Evolutionary conservation across 345 rosid genomes (phyloP).

Genomic region (Punica granatum): DNA sequence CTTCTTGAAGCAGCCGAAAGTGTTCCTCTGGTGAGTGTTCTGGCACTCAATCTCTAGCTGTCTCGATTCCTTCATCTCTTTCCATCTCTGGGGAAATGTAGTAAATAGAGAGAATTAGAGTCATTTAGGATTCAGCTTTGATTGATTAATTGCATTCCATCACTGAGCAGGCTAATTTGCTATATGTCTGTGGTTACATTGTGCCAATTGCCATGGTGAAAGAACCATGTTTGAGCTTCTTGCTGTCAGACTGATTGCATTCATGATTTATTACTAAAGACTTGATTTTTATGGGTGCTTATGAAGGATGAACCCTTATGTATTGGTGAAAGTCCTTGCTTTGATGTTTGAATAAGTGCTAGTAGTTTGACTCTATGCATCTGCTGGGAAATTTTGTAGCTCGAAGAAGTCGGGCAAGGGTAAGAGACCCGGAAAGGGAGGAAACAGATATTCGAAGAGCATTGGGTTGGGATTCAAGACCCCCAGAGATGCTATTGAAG

Average conservation of each 20-base stretch:
- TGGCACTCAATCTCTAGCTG: not conserved
- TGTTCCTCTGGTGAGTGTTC: conserved; percentile 47
- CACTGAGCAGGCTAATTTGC: too few relatives aligned
- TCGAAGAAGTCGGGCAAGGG: conserved; percentile 80
- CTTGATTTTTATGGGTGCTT: too few relatives aligned
- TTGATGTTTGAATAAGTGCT: not conserved
- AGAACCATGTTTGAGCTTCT: too few relatives aligned
- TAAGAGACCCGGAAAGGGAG: conserved; percentile 94
- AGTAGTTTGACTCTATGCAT: not conserved
- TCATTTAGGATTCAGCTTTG: too few relatives aligned
- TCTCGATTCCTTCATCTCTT: not conserved
- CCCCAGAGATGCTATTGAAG: conserved; percentile 85
- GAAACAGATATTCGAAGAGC: conserved; percentile 85
- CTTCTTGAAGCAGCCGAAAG: conserved; percentile 74
- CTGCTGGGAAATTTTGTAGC: conserved; percentile 23
- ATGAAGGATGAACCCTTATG: not conserved
- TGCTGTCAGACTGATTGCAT: too few relatives aligned
- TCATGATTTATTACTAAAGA: too few relatives aligned
- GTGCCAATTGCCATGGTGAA: too few relatives aligned
- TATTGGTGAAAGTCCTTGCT: not conserved
- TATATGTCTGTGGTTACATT: too few relatives aligned
- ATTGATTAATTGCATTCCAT: not conserved
- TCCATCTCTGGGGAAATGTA: not conserved
- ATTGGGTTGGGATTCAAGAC: conserved; percentile 91
- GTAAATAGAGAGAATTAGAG: too few relatives aligned